Percentiles rank a stretch among this genome's conserved stretches.
Evolutionary conservation across 805 yeast genomes (phyloP).

Genomic region (Nakazawaea ernobii): DNA sequence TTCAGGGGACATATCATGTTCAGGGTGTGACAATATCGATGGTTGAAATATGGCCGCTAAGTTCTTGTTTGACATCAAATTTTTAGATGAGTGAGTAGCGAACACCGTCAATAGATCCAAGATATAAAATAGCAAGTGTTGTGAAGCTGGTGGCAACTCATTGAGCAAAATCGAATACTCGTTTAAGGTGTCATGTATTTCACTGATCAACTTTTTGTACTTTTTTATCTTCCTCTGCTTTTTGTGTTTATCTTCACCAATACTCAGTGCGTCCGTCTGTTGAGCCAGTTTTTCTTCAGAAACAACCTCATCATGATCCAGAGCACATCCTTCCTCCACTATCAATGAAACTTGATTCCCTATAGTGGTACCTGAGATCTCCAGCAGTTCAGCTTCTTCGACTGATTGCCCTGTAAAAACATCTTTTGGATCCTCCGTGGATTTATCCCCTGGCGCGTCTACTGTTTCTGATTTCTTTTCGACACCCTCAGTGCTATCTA

Average conservation of each 20-base stretch:
- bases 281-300: not conserved
- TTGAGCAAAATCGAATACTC: slow-evolving; percentile 68
- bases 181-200: slow-evolving; percentile 61
- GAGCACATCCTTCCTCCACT: too few relatives aligned
- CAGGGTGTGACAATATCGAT: slow-evolving; percentile 87
- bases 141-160: slow-evolving; percentile 67
- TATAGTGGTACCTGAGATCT: too few relatives aligned
- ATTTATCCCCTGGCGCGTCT: too few relatives aligned
- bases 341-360: too few relatives aligned
- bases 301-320: not conserved
- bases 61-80: slow-evolving; percentile 89
- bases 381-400: too few relatives aligned
- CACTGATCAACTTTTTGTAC: slow-evolving; percentile 49
- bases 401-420: too few relatives aligned
- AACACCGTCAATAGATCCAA: slow-evolving; percentile 84
- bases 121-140: slow-evolving; percentile 79
- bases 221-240: slow-evolving; percentile 31
- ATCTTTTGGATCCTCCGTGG: too few relatives aligned
- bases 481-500: not conserved
- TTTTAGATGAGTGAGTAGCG: slow-evolving; percentile 67
- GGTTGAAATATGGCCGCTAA: slow-evolving; percentile 97
- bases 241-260: slow-evolving; percentile 1
- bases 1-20: slow-evolving; percentile 86
- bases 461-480: too few relatives aligned
- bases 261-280: not conserved